Conservation (phyloP, 2,329 filamentous ascomycete genomes). For the Tolypocladium tropicale region DNA sequence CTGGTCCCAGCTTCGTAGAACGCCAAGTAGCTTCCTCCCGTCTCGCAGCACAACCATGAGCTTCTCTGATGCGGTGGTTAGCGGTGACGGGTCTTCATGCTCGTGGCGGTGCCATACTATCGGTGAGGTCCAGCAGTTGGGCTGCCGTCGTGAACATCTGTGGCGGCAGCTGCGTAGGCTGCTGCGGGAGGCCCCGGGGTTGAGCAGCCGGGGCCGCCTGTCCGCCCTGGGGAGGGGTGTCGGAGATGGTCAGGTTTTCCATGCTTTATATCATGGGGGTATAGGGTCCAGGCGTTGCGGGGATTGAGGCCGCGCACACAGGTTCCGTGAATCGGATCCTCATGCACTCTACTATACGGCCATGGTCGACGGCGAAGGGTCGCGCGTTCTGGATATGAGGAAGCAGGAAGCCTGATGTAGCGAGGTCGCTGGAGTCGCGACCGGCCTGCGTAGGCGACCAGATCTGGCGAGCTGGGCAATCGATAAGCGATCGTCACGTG, state of each 20-base stretch:
- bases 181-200: slow-evolving; percentile 26
- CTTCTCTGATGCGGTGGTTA: slow-evolving; percentile 58
- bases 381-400: background rate
- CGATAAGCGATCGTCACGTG: background rate
- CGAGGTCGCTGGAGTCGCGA: background rate
- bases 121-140: slow-evolving; percentile 88
- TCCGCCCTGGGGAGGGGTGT: slow-evolving; percentile 32
- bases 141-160: slow-evolving; percentile 99
- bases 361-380: background rate
- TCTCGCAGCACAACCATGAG: slow-evolving; percentile 85
- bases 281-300: background rate
- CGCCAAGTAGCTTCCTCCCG: slow-evolving; percentile 85
- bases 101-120: slow-evolving; percentile 56
- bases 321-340: slow-evolving; percentile 2
- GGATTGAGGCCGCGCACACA: background rate
- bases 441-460: background rate
- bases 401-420: background rate
- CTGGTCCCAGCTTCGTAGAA: slow-evolving; percentile 93
- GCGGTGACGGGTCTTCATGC: background rate
- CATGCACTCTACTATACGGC: background rate
- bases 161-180: slow-evolving; percentile 60
- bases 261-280: slow-evolving; percentile 25
- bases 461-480: background rate
- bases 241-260: slow-evolving; percentile 44
- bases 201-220: slow-evolving; percentile 16